These are phyloP conservation scores for Epichloe elymi DNA, from an alignment of 2,329 filamentous ascomycete genomes.

Conservation along the genomic window DNA sequence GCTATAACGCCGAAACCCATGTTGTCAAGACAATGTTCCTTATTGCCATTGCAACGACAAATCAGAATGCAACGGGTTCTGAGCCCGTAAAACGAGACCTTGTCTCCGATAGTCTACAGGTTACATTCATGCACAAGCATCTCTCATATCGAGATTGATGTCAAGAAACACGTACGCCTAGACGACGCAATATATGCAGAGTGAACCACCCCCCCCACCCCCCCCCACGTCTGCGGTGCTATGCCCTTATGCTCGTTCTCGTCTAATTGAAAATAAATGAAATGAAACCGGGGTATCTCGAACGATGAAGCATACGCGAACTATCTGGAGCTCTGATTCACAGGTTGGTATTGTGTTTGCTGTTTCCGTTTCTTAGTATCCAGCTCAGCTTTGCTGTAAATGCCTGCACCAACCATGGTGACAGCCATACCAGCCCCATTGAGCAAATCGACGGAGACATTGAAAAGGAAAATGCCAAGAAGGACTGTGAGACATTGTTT, in stretches of 20 bases:
- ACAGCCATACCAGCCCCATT: constrained; percentile 45
- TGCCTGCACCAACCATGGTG: constrained; percentile 40
- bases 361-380: constrained; percentile 29
- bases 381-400: constrained; percentile 45
- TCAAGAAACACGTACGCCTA: neutral
- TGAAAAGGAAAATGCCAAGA: constrained; percentile 39
- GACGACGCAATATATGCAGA: neutral
- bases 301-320: neutral
- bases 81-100: neutral
- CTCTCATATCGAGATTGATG: neutral
- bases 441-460: constrained; percentile 33
- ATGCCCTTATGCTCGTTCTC: neutral
- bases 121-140: neutral
- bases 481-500: constrained; percentile 45
- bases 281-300: constrained; percentile 8
- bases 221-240: neutral
- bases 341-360: constrained; percentile 21
- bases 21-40: constrained; percentile 4
- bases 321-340: constrained; percentile 20
- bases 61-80: neutral
- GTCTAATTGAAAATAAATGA: neutral
- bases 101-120: neutral
- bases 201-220: neutral
- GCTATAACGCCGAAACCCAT: constrained; percentile 10
- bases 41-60: constrained; percentile 1